A percentile compares a stretch with the other conserved stretches of the same genome.
Conservation (phyloP, 345 rosid genomes). For the Rubroshorea leprosula region DNA sequence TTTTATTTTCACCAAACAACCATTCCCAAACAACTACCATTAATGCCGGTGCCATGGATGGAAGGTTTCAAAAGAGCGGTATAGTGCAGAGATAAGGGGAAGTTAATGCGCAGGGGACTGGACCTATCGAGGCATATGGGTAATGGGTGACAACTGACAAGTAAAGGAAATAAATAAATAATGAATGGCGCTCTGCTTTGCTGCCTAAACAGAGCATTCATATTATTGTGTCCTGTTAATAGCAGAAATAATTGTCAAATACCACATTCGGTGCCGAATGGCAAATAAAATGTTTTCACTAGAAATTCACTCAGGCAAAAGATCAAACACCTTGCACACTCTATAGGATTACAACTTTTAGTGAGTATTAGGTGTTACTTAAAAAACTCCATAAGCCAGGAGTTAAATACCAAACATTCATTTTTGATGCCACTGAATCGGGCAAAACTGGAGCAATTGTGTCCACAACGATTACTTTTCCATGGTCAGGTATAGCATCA, state of each 20-base stretch:
- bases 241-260: too few relatives aligned
- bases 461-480: not conserved
- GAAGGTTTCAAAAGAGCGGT: too few relatives aligned
- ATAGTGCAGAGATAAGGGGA: not conserved
- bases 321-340: too few relatives aligned
- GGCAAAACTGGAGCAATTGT: not conserved
- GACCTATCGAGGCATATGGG: conserved; percentile 15
- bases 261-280: too few relatives aligned
- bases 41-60: not conserved
- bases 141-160: too few relatives aligned
- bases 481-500: conserved; percentile 15
- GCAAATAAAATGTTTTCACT: too few relatives aligned
- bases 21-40: not conserved
- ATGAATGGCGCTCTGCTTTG: not conserved
- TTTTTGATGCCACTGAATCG: too few relatives aligned
- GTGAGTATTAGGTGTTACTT: not conserved
- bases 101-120: conserved; percentile 17
- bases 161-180: conserved; percentile 34
- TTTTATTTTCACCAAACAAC: too few relatives aligned
- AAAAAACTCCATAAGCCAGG: not conserved
- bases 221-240: not conserved
- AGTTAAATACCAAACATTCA: not conserved
- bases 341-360: too few relatives aligned
- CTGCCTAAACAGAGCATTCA: not conserved
- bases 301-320: too few relatives aligned